A percentile compares a stretch with the other conserved stretches of the same genome.
Conservation (phyloP, 1,284 basidiomycete species). For the Cutaneotrichosporon curvatum region DNA sequence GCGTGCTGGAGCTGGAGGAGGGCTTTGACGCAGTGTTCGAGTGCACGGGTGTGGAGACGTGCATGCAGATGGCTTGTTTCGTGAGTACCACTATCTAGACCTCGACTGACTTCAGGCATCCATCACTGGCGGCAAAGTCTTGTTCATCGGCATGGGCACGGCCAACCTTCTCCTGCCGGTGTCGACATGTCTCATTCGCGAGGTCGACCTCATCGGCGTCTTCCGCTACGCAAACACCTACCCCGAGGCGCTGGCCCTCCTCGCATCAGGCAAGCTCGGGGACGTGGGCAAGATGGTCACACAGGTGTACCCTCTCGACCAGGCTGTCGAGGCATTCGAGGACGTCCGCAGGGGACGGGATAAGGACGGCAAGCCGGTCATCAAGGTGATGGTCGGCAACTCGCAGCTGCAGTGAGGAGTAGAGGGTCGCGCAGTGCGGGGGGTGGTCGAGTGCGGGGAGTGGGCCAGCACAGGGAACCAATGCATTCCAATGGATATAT, state of each 20-base stretch:
- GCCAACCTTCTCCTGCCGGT: conserved; percentile 75
- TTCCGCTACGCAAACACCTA: conserved; percentile 77
- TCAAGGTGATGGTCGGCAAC: conserved; percentile 69
- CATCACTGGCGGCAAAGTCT: conserved; percentile 70
- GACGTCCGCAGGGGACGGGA: conserved; percentile 67
- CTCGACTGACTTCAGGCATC: background rate
- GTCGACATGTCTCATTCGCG: conserved; percentile 70
- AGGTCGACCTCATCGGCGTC: conserved; percentile 87
- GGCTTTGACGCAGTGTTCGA: conserved; percentile 86
- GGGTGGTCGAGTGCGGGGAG: too few relatives aligned
- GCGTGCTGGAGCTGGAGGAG: conserved; percentile 52
- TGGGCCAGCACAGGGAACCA: too few relatives aligned
- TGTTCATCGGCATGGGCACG: conserved; percentile 92
- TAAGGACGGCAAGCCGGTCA: conserved; percentile 66
- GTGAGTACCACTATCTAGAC: background rate
- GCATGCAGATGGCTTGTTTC: conserved; percentile 80
- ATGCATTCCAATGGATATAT: too few relatives aligned
- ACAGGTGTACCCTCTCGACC: conserved; percentile 63
- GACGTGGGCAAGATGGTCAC: conserved; percentile 71
- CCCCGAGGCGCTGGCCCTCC: conserved; percentile 69
- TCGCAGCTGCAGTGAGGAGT: conserved; percentile 1
- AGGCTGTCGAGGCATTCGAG: conserved; percentile 69
- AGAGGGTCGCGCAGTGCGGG: too few relatives aligned
- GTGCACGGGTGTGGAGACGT: conserved; percentile 86
- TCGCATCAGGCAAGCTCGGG: conserved; percentile 56